A percentile compares a stretch with the other conserved stretches of the same genome.
Evolutionary conservation across 2,329 filamentous ascomycete genomes (phyloP).

Genomic region (Exophiala xenobiotica): DNA sequence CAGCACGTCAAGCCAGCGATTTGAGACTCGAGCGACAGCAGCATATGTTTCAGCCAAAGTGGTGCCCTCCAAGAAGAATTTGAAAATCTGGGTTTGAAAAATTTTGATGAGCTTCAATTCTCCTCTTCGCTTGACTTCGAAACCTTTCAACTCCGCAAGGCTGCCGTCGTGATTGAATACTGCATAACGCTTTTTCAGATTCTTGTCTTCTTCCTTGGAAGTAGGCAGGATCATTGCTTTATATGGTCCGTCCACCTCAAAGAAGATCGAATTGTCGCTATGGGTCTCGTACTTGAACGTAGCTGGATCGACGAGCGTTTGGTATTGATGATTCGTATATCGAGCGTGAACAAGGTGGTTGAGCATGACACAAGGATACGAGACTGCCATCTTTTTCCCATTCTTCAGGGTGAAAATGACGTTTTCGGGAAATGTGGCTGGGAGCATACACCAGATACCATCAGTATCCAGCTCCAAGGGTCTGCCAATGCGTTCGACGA

Average conservation of each 20-base stretch:
- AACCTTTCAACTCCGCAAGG: constrained; percentile 92
- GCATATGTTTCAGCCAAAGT: constrained; percentile 86
- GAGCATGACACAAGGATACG: constrained; percentile 98
- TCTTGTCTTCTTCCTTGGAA: constrained; percentile 98
- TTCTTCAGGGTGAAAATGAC: constrained; percentile 92
- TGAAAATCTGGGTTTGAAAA: constrained; percentile 99
- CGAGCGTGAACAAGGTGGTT: constrained; percentile 93
- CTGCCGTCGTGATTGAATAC: constrained; percentile 98
- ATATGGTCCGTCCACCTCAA: constrained; percentile 97
- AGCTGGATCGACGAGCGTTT: constrained; percentile 75
- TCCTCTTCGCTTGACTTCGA: constrained; percentile 95
- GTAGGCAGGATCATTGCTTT: constrained; percentile 96
- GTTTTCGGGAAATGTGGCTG: constrained; percentile 93
- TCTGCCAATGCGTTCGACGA: constrained; percentile 89
- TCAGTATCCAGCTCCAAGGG: constrained; percentile 95
- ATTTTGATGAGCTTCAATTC: constrained; percentile 99
- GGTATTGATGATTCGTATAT: constrained; percentile 97
- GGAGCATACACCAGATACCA: constrained; percentile 99
- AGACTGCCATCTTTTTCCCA: constrained; percentile 94
- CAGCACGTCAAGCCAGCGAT: constrained; percentile 94
- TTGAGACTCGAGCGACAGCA: constrained; percentile 90
- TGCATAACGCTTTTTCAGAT: constrained; percentile 97
- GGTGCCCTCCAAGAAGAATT: constrained; percentile 91
- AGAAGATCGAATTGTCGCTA: constrained; percentile 99
- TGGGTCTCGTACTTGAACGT: constrained; percentile 92